phyloP scores from a whole-genome alignment of 441 rosid species.

The Croton laevigatus region DNA sequence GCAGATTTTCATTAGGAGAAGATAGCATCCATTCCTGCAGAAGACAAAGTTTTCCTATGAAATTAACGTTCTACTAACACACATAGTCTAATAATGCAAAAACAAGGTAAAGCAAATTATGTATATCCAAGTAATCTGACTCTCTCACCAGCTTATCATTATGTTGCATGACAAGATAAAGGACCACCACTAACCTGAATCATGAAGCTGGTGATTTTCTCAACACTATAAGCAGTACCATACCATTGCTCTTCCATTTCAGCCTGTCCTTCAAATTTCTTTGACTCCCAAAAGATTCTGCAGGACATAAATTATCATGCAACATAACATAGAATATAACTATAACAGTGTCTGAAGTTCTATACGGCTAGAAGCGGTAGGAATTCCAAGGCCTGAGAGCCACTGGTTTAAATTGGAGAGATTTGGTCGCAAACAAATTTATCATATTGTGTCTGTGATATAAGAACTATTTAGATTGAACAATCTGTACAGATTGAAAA shows the following conservation, averaged over 20 bases:
- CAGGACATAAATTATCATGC: conserved; percentile 27
- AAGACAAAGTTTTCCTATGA: neutral
- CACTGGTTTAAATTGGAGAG: neutral
- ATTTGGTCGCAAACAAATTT: neutral
- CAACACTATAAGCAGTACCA: conserved; percentile 70
- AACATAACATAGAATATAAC: conserved; percentile 5
- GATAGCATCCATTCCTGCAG: conserved; percentile 73
- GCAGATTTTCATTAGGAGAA: conserved; percentile 61
- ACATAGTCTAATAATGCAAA: neutral
- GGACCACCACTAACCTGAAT: conserved; percentile 57
- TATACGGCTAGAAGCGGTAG: neutral
- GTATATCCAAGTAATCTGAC: neutral
- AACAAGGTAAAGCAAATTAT: neutral
- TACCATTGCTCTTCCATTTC: conserved; percentile 89
- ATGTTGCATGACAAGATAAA: conserved; percentile 12
- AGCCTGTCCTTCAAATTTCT: conserved; percentile 77
- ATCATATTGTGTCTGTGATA: neutral
- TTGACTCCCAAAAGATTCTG: conserved; percentile 92
- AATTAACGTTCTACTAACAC: neutral
- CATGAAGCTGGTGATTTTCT: conserved; percentile 42
- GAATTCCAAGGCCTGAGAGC: too few relatives aligned
- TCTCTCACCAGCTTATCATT: neutral
- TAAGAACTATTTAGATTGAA: neutral
- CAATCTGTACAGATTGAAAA: neutral
- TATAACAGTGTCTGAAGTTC: neutral